phyloP scores from a whole-genome alignment of 768 basidiomycete species.

The Auricularia sp. region DNA sequence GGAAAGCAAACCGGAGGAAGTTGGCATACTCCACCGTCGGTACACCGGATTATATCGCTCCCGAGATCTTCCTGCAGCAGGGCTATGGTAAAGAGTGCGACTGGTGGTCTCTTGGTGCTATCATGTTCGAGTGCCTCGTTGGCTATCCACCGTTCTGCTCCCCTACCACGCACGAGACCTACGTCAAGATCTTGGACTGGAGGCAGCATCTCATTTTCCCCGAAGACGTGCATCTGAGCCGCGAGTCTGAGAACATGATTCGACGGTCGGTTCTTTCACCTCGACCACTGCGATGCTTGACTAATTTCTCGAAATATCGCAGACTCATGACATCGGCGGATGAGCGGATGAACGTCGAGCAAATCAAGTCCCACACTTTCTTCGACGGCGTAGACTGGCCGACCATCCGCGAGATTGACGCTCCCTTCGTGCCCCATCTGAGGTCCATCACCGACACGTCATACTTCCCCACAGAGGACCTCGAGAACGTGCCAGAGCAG shows the following conservation, averaged over 20 bases:
- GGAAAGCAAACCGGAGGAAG: conserved; percentile 97
- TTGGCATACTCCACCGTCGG: conserved; percentile 97
- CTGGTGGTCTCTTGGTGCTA: conserved; percentile 98
- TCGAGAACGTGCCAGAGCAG: conserved; percentile 61
- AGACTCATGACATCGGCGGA: conserved; percentile 83
- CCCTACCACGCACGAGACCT: conserved; percentile 94
- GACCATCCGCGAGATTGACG: conserved; percentile 76
- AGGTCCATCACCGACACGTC: conserved; percentile 91
- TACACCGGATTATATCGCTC: conserved; percentile 93
- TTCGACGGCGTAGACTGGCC: conserved; percentile 96
- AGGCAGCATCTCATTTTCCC: conserved; percentile 76
- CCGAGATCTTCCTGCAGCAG: conserved; percentile 91
- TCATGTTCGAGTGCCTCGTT: conserved; percentile 96
- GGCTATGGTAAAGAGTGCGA: conserved; percentile 99
- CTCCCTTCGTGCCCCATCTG: conserved; percentile 93
- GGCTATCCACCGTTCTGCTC: conserved; percentile 97
- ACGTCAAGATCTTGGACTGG: conserved; percentile 98
- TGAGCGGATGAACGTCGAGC: conserved; percentile 65
- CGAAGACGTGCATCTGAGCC: conserved; percentile 86
- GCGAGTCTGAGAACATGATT: conserved; percentile 85
- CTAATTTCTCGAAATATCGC: background rate
- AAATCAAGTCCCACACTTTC: conserved; percentile 87
- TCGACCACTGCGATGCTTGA: conserved; percentile 3
- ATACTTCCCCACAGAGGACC: conserved; percentile 95
- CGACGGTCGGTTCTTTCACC: conserved; percentile 63